phyloP scores from a whole-genome alignment of 768 basidiomycete genomes.

The button mushroom (Agaricus bisporus) region DNA sequence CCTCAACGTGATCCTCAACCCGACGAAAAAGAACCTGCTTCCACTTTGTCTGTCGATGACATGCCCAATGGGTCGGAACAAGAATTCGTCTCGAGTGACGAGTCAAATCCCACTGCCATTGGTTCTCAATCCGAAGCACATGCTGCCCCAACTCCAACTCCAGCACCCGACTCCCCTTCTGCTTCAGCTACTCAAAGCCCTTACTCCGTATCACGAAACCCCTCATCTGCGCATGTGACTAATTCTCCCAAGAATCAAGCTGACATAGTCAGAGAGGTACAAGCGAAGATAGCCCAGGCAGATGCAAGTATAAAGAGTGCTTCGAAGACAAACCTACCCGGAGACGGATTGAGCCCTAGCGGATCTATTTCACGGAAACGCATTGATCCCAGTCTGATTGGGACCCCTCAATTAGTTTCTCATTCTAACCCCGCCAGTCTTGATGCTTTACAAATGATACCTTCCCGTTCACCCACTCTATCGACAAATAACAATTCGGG shows the following conservation, averaged over 20 bases:
- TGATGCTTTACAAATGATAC: slow-evolving; percentile 58
- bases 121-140: slow-evolving; percentile 1
- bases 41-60: neutral
- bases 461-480: slow-evolving; percentile 47
- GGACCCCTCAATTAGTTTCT: slow-evolving; percentile 59
- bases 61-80: slow-evolving; percentile 1
- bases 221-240: slow-evolving; percentile 36
- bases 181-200: slow-evolving; percentile 24
- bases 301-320: slow-evolving; percentile 50
- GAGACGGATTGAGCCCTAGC: slow-evolving; percentile 31
- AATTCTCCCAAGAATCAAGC: slow-evolving; percentile 41
- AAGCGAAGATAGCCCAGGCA: slow-evolving; percentile 62
- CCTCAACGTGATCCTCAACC: slow-evolving; percentile 12
- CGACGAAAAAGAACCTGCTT: slow-evolving; percentile 8
- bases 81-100: neutral
- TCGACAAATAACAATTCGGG: slow-evolving; percentile 37
- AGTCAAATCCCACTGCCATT: neutral
- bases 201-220: slow-evolving; percentile 33
- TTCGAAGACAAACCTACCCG: slow-evolving; percentile 32
- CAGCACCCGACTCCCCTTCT: slow-evolving; percentile 19
- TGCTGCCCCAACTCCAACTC: slow-evolving; percentile 11
- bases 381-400: slow-evolving; percentile 59
- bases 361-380: slow-evolving; percentile 48
- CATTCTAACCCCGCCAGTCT: slow-evolving; percentile 36
- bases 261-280: slow-evolving; percentile 59